A percentile compares a stretch with the other conserved stretches of the same genome.
These are phyloP conservation scores for Kazachstania kunashirensis DNA, from an alignment of 805 yeast genomes.

Conservation along the genomic window DNA sequence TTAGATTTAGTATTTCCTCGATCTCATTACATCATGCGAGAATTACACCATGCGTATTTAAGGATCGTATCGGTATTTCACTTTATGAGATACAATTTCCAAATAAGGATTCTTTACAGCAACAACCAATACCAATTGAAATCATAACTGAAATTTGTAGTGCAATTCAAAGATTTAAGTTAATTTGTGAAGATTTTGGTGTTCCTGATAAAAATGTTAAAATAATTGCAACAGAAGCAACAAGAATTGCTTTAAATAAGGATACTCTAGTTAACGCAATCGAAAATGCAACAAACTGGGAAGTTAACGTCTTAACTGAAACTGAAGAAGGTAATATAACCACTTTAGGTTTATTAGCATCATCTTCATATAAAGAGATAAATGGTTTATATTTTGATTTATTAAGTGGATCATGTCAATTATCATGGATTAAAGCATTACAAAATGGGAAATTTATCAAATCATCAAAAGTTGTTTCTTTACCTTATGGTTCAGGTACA, in stretches of 20 bases:
- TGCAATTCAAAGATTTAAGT: slow-evolving; percentile 57
- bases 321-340: slow-evolving; percentile 61
- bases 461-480: slow-evolving; percentile 48
- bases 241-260: slow-evolving; percentile 58
- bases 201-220: slow-evolving; percentile 51
- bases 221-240: slow-evolving; percentile 68
- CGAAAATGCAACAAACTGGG: slow-evolving; percentile 51
- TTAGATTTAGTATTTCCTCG: slow-evolving; percentile 63
- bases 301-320: slow-evolving; percentile 47
- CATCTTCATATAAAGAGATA: slow-evolving; percentile 43
- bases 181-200: slow-evolving; percentile 66
- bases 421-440: slow-evolving; percentile 55
- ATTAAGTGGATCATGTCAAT: slow-evolving; percentile 62
- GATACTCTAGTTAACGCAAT: slow-evolving; percentile 48
- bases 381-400: slow-evolving; percentile 64
- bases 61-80: slow-evolving; percentile 63
- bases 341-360: slow-evolving; percentile 65
- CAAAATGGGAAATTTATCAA: slow-evolving; percentile 43
- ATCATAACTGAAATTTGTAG: slow-evolving; percentile 49
- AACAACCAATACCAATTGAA: slow-evolving; percentile 43
- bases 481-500: slow-evolving; percentile 71
- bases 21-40: slow-evolving; percentile 60
- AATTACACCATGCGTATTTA: slow-evolving; percentile 68
- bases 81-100: slow-evolving; percentile 52
- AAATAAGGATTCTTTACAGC: slow-evolving; percentile 27